phyloP scores from a whole-genome alignment of 495 filamentous ascomycete genomes.

The Aspergillus sclerotiicarbonarius region DNA sequence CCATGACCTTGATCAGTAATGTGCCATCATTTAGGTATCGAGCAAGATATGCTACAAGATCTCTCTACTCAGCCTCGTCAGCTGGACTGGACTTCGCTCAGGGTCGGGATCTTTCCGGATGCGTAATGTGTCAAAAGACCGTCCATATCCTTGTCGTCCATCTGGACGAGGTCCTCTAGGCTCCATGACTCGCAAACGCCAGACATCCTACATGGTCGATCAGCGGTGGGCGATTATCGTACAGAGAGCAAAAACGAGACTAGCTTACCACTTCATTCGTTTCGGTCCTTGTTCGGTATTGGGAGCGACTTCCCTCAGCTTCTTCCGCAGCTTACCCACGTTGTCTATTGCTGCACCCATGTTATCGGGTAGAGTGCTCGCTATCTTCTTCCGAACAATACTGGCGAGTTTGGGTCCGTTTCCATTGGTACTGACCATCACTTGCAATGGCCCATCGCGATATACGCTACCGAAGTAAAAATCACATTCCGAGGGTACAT shows the following conservation, averaged over 20 bases:
- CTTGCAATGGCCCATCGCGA: conserved; percentile 89
- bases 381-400: conserved; percentile 81
- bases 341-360: conserved; percentile 80
- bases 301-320: conserved; percentile 75
- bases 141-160: conserved; percentile 85
- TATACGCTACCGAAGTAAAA: conserved; percentile 98
- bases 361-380: conserved; percentile 67
- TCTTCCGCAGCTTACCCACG: conserved; percentile 75
- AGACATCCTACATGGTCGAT: conserved; percentile 63
- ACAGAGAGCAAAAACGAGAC: neutral
- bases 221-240: neutral
- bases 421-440: conserved; percentile 98
- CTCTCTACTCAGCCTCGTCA: neutral
- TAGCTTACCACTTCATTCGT: conserved; percentile 81
- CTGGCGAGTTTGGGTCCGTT: conserved; percentile 92
- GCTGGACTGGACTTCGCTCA: conserved; percentile 35
- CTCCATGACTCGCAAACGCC: conserved; percentile 84
- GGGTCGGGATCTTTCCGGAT: conserved; percentile 41
- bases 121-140: conserved; percentile 68
- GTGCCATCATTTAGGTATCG: neutral
- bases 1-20: too few species aligned
- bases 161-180: conserved; percentile 79
- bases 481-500: conserved; percentile 95
- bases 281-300: conserved; percentile 70
- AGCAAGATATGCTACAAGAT: neutral